Base-by-base conservation (phyloP, 352 stramenopile genomes). In the Phytophthora pini region DNA sequence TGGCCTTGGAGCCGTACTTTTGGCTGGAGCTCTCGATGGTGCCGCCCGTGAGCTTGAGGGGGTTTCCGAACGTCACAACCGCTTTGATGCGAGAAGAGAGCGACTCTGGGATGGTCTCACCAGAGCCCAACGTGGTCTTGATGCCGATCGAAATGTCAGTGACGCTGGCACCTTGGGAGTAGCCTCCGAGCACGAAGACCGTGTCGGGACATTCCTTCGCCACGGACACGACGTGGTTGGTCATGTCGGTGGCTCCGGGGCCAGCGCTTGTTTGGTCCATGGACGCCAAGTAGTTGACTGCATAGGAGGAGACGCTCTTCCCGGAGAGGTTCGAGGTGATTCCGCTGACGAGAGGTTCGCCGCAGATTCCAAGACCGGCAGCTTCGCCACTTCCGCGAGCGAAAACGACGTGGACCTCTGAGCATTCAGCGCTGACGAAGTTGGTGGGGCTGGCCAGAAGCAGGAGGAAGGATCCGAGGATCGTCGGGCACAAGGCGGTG, bases 51-150 rank as follows among this genome's bases (percentile, higher is more conserved):
- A 78, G 60, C 41, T 67, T 68, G 5, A 78, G 58, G 13, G 66
- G 65, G 41, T 78, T 78, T 20, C 65, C 66, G 39, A 78, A 79
- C 41, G 62, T 74, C 58, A 79, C 72, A 22, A 79, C 38, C 22
- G 62, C 71, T 20, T 43, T 43, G 38, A 43, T 43, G 38, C 38
- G 38, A 2, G 13, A 22, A n/a, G 38, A 43, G 5, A 43, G 38
- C 38, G 38, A 43, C 13, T 43, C 38, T 6, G 38, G 38, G n/a
- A 43, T 43, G 13, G 38, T 43, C 13, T 67, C 20, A 15, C 69
- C 64, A 4, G 46, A 48, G 13, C 69, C 69, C 9, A 77, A 47
- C 10, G 31, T 60, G 12, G 69, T 74, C 34, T 43, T 38, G 55
- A 77, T 74, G 12, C 70, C 70, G 38, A 78, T 64, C 0, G 70